Percentiles rank a stretch among this genome's conserved stretches.
Evolutionary conservation across 192 early-diverging fungal species (phyloP).

Genomic region (Phlyctochytrium bullatum): DNA sequence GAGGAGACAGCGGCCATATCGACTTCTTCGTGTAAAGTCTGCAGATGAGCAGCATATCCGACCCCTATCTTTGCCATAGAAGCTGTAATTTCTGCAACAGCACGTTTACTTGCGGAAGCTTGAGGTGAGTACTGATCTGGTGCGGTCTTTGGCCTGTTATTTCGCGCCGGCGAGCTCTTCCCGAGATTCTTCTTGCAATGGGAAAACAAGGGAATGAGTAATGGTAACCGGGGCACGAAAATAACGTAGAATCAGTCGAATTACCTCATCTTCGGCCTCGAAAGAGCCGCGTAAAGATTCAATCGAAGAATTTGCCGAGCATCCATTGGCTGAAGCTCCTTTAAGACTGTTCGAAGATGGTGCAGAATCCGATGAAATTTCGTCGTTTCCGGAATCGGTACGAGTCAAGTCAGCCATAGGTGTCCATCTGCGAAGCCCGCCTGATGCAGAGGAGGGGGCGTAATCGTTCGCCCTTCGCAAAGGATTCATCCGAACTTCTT

Average conservation of each 20-base stretch:
- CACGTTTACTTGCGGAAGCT: not conserved
- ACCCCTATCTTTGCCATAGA: not conserved
- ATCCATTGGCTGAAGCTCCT: not conserved
- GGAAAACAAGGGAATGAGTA: not conserved
- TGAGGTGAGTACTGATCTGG: not conserved
- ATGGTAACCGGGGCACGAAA: not conserved
- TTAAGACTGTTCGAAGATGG: not conserved
- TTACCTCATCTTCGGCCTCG: not conserved
- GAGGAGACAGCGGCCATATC: not conserved
- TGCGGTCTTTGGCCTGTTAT: slow-evolving; percentile 3
- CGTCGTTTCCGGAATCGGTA: not conserved
- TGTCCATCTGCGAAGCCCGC: not conserved
- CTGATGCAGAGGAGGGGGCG: not conserved
- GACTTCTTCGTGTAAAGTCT: not conserved
- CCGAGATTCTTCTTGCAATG: not conserved
- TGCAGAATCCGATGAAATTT: not conserved
- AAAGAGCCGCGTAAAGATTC: no score
- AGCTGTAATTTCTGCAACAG: not conserved
- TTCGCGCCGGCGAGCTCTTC: not conserved
- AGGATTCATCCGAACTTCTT: not conserved
- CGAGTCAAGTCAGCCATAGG: not conserved
- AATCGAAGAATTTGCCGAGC: no score
- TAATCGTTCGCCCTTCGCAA: not conserved
- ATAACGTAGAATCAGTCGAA: not conserved
- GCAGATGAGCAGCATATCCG: not conserved